Evolutionary conservation across 1,284 basidiomycete genomes (phyloP).

Genomic region (Fomitopsis palustris): DNA sequence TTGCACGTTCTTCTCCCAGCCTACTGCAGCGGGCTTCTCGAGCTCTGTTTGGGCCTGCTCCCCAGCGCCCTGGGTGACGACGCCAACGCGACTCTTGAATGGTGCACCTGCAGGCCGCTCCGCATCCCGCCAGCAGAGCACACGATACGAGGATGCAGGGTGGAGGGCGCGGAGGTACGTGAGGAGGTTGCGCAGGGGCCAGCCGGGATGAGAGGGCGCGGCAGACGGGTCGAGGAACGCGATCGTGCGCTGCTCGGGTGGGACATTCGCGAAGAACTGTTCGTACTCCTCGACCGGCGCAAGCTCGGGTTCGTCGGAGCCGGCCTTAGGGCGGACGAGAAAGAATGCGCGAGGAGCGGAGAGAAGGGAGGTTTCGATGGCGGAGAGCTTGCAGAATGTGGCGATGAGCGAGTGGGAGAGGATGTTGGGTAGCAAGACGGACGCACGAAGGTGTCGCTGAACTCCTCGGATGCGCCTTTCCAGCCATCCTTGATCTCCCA

Average conservation of each 20-base stretch:
- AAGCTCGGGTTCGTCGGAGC: slow-evolving; percentile 33
- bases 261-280: slow-evolving; percentile 45
- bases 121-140: slow-evolving; percentile 74
- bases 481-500: slow-evolving; percentile 76
- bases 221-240: slow-evolving; percentile 90
- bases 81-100: slow-evolving; percentile 64
- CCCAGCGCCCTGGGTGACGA: slow-evolving; percentile 36
- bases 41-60: not conserved
- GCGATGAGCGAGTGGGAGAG: not conserved
- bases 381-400: slow-evolving; percentile 37
- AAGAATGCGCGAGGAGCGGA: slow-evolving; percentile 51
- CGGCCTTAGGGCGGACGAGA: slow-evolving; percentile 42
- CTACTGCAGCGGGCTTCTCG: slow-evolving; percentile 62
- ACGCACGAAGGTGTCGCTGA: slow-evolving; percentile 36
- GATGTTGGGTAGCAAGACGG: not conserved
- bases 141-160: slow-evolving; percentile 47
- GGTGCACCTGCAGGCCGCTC: slow-evolving; percentile 39
- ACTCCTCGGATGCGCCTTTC: slow-evolving; percentile 40
- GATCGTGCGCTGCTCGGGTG: slow-evolving; percentile 53
- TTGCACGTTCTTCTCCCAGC: slow-evolving; percentile 91
- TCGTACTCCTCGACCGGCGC: slow-evolving; percentile 54
- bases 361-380: slow-evolving; percentile 48
- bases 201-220: slow-evolving; percentile 76
- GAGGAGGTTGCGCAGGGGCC: slow-evolving; percentile 92
- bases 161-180: slow-evolving; percentile 68